Evolutionary conservation across 495 filamentous ascomycete genomes (phyloP), one percentile per base, ranked within the genome.

Genomic region (Penicillium riverlandense): DNA sequence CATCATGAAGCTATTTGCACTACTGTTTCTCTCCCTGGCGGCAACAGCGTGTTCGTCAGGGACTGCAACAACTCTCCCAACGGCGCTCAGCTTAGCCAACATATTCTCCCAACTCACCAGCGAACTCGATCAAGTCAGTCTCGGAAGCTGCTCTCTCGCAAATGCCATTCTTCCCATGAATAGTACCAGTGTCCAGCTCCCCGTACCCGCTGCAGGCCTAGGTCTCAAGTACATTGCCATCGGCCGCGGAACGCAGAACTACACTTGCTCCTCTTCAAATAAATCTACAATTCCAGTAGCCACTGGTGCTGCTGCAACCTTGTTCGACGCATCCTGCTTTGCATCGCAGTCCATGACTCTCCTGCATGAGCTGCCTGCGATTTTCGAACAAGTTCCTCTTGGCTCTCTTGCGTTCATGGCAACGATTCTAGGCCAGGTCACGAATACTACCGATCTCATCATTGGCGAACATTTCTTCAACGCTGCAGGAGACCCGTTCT

Each of bases 221-320:
- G 62, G 56, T 10, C 70, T 88, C 43, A 76, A 78, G 60, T 75
- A 77, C 57, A 72, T 88, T 50, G 77, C 74, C 41, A 45, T 88
- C 41, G 85, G 84, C 50, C 80, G 80, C 29, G 85, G 85, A 41
- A 80, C 83, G 48, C 85, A 90, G 53, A 90, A 90, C 69, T 90
- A 90, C 69, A 84, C 77, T 22, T 90, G 85, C 58, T 44, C 53
- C 8, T 42, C 52, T 11, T 43, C 51, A n/a, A 53, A 63, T 37
- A 8, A 7, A 22, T 45, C 47, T 6, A 44, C 55, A 12, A 35
- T 49, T 11, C 62, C 76, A 4, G 45, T 50, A 1, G 59, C 76
- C 22, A 57, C 62, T 32, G 85, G 85, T 16, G 85, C 85, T 22
- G 64, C 80, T 12, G 86, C 86, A 10, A 79, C 77, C 4, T 76